phyloP scores from a whole-genome alignment of 306 rosid species.

The Sesbania bispinosa region DNA sequence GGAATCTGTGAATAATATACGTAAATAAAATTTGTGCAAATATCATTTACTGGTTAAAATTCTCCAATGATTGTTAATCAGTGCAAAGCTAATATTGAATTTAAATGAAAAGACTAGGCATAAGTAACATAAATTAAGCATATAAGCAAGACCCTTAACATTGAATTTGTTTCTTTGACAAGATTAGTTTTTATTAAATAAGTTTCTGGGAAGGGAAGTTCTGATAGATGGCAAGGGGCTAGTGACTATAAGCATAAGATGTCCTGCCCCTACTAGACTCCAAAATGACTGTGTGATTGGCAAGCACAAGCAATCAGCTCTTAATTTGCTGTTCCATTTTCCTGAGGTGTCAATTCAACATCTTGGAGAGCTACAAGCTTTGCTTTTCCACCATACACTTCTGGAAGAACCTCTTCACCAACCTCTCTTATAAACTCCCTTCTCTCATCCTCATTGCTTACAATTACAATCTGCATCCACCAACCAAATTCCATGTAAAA shows the following conservation, averaged over 20 bases:
- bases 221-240: background rate
- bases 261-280: background rate
- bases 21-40: no score
- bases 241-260: background rate
- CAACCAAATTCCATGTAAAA: constrained; percentile 17
- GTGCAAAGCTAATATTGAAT: no score
- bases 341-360: constrained; percentile 36
- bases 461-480: constrained; percentile 68
- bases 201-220: background rate
- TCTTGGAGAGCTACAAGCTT: constrained; percentile 63
- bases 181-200: background rate
- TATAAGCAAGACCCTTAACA: background rate
- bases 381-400: constrained; percentile 82
- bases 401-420: constrained; percentile 80
- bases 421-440: constrained; percentile 48
- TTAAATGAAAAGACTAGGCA: no score
- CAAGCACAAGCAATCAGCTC: background rate
- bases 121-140: background rate
- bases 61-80: no score
- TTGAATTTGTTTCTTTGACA: background rate
- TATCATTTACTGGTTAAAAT: no score
- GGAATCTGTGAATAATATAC: no score
- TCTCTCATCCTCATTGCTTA: constrained; percentile 64
- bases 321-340: constrained; percentile 37
- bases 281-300: background rate